phyloP scores from a whole-genome alignment of 176 grass and related monocot genomes.

The Phoenix roebelenii region DNA sequence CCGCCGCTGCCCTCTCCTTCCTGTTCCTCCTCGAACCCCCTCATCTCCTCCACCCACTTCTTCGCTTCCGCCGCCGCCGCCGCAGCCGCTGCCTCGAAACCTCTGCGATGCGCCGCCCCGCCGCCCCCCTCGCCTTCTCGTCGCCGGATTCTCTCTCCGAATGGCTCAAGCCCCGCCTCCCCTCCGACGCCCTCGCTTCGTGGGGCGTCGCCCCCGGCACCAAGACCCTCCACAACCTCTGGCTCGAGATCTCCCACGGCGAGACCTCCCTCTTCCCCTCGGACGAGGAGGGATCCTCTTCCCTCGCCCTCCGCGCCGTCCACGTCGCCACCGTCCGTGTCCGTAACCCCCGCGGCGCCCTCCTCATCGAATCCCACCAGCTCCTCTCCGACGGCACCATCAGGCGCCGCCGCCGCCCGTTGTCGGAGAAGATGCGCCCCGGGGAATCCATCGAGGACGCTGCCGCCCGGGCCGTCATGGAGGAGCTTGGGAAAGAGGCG shows the following conservation, averaged over 20 bases:
- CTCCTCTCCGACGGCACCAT: conserved; percentile 73
- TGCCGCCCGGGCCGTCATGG: conserved; percentile 37
- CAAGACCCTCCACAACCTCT: conserved; percentile 77
- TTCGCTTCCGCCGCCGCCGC: too few species aligned
- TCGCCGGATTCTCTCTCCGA: conserved; percentile 53
- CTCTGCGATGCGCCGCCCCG: neutral
- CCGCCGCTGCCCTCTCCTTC: too few species aligned
- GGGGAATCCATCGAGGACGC: conserved; percentile 61
- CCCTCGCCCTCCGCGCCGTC: conserved; percentile 45
- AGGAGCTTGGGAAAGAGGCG: conserved; percentile 58
- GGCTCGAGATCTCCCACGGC: conserved; percentile 73
- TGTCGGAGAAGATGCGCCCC: conserved; percentile 87
- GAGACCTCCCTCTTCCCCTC: conserved; percentile 41
- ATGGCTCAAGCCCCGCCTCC: conserved; percentile 52
- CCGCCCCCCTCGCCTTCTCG: conserved; percentile 42
- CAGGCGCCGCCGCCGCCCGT: conserved; percentile 38
- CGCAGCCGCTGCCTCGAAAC: too few species aligned
- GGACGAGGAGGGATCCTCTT: neutral
- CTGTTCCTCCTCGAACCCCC: too few species aligned
- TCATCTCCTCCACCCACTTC: too few species aligned
- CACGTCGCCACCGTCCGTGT: conserved; percentile 58
- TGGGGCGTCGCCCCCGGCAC: conserved; percentile 62
- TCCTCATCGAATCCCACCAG: conserved; percentile 63
- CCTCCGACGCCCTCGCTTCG: conserved; percentile 27
- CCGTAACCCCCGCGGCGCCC: conserved; percentile 40